phyloP scores from a whole-genome alignment of 2,329 filamentous ascomycete species.

The Cercospora janseana region DNA sequence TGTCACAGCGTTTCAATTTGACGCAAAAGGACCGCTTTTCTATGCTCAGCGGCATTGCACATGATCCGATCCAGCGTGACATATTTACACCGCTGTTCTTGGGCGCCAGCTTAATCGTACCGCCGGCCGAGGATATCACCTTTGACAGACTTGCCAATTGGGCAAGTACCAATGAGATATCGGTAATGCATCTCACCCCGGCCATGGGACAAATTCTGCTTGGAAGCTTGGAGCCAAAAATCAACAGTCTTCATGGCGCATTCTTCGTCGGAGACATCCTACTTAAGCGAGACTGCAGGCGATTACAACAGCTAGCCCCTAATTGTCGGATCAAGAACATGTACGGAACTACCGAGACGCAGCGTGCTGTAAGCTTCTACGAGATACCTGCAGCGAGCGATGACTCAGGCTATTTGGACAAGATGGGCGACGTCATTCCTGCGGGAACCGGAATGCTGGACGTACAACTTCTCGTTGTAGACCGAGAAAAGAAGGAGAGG shows the following conservation, averaged over 20 bases:
- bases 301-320: constrained; percentile 70
- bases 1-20: constrained; percentile 78
- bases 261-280: constrained; percentile 93
- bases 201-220: constrained; percentile 95
- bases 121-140: constrained; percentile 77
- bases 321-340: constrained; percentile 79
- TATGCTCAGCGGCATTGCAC: constrained; percentile 79
- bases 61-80: constrained; percentile 64
- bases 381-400: constrained; percentile 67
- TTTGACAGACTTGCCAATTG: constrained; percentile 86
- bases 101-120: constrained; percentile 74
- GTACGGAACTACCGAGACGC: constrained; percentile 86
- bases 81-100: constrained; percentile 91
- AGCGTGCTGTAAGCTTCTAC: constrained; percentile 77
- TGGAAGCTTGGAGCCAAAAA: constrained; percentile 71
- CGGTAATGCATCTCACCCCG: constrained; percentile 84
- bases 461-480: constrained; percentile 82
- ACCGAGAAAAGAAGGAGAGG: constrained; percentile 63
- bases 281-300: constrained; percentile 76
- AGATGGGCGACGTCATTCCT: constrained; percentile 72
- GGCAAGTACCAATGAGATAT: constrained; percentile 73
- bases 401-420: constrained; percentile 63
- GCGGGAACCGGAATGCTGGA: constrained; percentile 83
- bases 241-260: constrained; percentile 62
- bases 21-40: constrained; percentile 73